Base-by-base conservation (phyloP, 164 flowering plant genomes). In the Aristolochia contorta region DNA sequence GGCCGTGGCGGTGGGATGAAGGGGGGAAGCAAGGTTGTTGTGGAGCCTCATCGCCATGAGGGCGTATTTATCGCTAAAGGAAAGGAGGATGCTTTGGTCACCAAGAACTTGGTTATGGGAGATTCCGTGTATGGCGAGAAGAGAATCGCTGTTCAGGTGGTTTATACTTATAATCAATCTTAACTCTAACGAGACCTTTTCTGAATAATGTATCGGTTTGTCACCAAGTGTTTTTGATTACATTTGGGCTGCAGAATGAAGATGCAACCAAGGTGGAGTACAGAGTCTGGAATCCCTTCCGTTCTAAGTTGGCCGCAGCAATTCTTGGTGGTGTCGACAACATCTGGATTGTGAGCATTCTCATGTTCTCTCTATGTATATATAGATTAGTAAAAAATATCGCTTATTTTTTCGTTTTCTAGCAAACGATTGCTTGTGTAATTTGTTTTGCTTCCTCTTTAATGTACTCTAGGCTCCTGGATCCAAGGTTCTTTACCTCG, bases 41-140 rank as follows among this genome's bases (percentile, higher is more conserved):
- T 90, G 15, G 88, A 86, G 75, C 95, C 92, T 13, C 99, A 93
- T 54, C 82, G 95, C 59, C 97, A 93, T 45, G 82, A 77, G 22
- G 97, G 99, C 1, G 87, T 93, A 16, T 93, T 93, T 60, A 76
- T 93, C 58, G 96, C 92, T 6, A 90, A 86, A 76, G 97, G 97
- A 5, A 93, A 90, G 68, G 91, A 93, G 67, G 96, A 93, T 69
- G 95, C 96, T 25, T 83, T 93, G 65, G 89, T 84, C 21, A 93
- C 97, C 6, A 93, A 81, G 78, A 93, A 93, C 61, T 25, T 88
- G 83, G 97, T 80, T 5, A 82, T 83, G 37, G 96, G 98, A 22
- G 97, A 86, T 60, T 82, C 92, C n/a, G 97, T 88, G 19, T 90
- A 88, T 65, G 90, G 89, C 20, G 99, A 88, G 82, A 93, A 93